Evolutionary conservation across 176 grass and related monocot genomes (phyloP).

Genomic region (Microstegium vimineum): DNA sequence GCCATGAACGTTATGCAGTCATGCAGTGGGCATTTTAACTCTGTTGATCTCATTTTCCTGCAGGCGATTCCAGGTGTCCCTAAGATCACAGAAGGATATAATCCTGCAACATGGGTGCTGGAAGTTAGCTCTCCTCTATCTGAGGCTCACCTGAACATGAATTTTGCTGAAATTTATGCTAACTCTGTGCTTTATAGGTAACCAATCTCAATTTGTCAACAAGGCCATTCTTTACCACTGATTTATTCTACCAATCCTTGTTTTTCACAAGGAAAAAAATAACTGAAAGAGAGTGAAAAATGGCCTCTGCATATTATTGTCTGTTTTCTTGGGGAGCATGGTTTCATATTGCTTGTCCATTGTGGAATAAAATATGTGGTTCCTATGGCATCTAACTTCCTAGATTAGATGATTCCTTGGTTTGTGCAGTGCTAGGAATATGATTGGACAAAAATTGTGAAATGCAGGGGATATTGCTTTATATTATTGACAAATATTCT

Average conservation of each 20-base stretch:
- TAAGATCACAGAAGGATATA: constrained; percentile 71
- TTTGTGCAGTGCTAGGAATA: neutral
- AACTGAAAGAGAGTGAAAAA: neutral
- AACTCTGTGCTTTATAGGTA: constrained; percentile 68
- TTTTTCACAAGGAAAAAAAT: neutral
- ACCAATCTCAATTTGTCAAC: neutral
- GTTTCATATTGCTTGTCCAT: neutral
- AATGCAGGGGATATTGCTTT: neutral
- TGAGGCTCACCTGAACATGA: constrained; percentile 54
- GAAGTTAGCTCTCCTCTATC: constrained; percentile 63
- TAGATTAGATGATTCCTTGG: neutral
- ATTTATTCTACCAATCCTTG: neutral
- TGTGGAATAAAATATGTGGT: neutral
- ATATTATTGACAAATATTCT: neutral
- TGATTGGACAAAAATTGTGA: neutral
- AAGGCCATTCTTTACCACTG: neutral
- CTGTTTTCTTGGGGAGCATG: neutral
- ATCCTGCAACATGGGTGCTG: constrained; percentile 92
- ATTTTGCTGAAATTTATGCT: constrained; percentile 84
- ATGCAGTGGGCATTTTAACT: neutral
- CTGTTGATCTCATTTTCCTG: neutral
- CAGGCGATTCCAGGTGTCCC: constrained; percentile 76
- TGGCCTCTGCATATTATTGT: neutral
- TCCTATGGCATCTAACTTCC: neutral
- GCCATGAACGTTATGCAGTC: neutral